These are phyloP conservation scores for Biancaea sappan DNA, from an alignment of 306 rosid species.

Conservation along the genomic window DNA sequence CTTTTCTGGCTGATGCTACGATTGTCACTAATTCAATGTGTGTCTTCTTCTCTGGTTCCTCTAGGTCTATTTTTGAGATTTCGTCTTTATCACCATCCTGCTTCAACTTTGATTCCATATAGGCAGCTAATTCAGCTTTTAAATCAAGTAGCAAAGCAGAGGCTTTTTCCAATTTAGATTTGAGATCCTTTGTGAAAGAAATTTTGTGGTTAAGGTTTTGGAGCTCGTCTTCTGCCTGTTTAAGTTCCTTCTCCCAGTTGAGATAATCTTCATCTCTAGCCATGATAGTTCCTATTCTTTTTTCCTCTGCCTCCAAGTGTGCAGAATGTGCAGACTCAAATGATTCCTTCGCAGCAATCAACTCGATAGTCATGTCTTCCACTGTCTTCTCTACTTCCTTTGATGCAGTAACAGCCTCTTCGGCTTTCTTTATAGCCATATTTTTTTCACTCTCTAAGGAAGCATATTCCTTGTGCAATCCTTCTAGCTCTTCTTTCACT, in stretches of 20 bases:
- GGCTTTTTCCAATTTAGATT: constrained; percentile 66
- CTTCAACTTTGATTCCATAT: constrained; percentile 67
- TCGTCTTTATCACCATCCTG: constrained; percentile 49
- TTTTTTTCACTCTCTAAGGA: constrained; percentile 73
- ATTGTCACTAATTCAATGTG: constrained; percentile 70
- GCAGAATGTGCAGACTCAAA: constrained; percentile 85
- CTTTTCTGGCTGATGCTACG: constrained; percentile 76
- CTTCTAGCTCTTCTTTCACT: constrained; percentile 70
- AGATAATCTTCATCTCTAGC: constrained; percentile 92
- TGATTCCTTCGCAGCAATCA: constrained; percentile 78
- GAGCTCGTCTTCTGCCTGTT: constrained; percentile 71
- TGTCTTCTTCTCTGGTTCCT: constrained; percentile 50
- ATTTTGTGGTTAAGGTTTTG: constrained; percentile 71
- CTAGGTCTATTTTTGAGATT: constrained; percentile 38
- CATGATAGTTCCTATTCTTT: constrained; percentile 85
- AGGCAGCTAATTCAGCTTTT: constrained; percentile 75
- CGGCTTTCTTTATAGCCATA: constrained; percentile 64
- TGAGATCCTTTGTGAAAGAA: constrained; percentile 66
- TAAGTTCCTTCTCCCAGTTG: constrained; percentile 82
- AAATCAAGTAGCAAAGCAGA: constrained; percentile 65
- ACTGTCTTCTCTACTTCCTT: constrained; percentile 87
- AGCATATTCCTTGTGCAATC: constrained; percentile 66
- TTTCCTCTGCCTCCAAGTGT: constrained; percentile 97
- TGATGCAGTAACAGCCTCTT: constrained; percentile 68
- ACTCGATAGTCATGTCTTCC: constrained; percentile 89